Conservation (phyloP, 2,329 filamentous ascomycete species). For the Penicillium oxalicum region DNA sequence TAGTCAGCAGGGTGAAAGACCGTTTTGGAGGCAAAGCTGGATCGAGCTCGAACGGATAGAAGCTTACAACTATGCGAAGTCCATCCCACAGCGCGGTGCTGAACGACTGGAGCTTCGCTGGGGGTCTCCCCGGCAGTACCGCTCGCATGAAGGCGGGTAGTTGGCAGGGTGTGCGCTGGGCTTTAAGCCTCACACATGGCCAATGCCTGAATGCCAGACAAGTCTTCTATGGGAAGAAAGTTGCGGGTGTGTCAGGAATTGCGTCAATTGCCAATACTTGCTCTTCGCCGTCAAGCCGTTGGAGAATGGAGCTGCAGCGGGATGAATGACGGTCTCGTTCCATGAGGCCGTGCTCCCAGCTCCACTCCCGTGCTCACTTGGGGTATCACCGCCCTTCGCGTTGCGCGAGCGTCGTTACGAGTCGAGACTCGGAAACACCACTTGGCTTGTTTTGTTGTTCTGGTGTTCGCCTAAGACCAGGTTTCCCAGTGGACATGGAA, state of each 20-base stretch:
- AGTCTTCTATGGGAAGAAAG: not conserved
- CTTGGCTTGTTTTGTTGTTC: no score
- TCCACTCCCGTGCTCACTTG: slow-evolving; percentile 12
- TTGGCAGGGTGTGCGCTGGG: slow-evolving; percentile 23
- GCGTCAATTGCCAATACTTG: slow-evolving; percentile 1
- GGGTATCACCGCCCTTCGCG: not conserved
- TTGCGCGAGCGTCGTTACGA: not conserved
- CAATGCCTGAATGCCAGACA: slow-evolving; percentile 4
- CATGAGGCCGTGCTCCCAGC: slow-evolving; percentile 10
- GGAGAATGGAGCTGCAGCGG: slow-evolving; percentile 12
- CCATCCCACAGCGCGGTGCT: slow-evolving; percentile 67
- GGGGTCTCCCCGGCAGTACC: slow-evolving; percentile 72
- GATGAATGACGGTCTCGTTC: slow-evolving; percentile 2
- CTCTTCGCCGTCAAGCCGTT: slow-evolving; percentile 2
- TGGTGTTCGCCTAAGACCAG: no score
- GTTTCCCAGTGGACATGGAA: no score
- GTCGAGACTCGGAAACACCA: no score
- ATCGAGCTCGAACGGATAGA: not conserved
- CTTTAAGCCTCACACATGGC: slow-evolving; percentile 32
- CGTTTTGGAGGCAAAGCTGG: not conserved
- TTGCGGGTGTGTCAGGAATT: not conserved
- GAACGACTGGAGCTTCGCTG: slow-evolving; percentile 70
- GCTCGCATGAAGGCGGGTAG: slow-evolving; percentile 60
- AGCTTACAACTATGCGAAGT: slow-evolving; percentile 63
- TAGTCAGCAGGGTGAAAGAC: slow-evolving; percentile 6